Evolutionary conservation across 164 flowering plant genomes (phyloP).

Genomic region (Brasenia schreberi): DNA sequence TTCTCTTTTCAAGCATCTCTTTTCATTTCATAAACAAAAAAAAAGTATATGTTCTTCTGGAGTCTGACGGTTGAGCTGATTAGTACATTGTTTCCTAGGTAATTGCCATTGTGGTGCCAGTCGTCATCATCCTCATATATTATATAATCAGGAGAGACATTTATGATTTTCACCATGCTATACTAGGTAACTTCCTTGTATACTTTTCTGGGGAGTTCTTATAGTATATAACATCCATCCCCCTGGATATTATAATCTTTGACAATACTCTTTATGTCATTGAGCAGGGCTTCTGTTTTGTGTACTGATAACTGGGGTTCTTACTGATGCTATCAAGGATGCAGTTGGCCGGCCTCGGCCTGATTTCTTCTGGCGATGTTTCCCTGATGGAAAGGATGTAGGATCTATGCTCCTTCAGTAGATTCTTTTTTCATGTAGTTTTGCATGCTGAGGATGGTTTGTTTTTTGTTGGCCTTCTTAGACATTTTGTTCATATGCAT

Average conservation of each 20-base stretch:
- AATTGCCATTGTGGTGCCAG: constrained; percentile 37
- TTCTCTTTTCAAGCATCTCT: neutral
- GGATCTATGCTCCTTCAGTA: constrained; percentile 3
- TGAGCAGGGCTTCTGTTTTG: constrained; percentile 51
- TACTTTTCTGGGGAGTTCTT: neutral
- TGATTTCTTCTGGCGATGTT: constrained; percentile 82
- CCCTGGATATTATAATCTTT: neutral
- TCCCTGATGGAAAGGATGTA: constrained; percentile 76
- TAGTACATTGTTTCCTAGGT: constrained; percentile 17
- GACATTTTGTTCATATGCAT: neutral
- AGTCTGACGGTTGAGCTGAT: neutral
- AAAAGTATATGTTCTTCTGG: neutral
- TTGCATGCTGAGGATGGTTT: too few species aligned
- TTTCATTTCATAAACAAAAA: neutral
- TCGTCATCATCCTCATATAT: constrained; percentile 28
- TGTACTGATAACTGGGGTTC: constrained; percentile 38
- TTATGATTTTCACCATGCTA: constrained; percentile 69
- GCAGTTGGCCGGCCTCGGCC: constrained; percentile 82
- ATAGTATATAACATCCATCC: neutral
- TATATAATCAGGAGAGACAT: constrained; percentile 51
- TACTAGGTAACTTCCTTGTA: constrained; percentile 32
- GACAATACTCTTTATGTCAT: neutral
- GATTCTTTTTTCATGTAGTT: neutral
- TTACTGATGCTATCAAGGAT: constrained; percentile 54
- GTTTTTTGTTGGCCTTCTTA: neutral